phyloP scores from a whole-genome alignment of 140 eudicot species.

The Ambrosia hybrid region DNA sequence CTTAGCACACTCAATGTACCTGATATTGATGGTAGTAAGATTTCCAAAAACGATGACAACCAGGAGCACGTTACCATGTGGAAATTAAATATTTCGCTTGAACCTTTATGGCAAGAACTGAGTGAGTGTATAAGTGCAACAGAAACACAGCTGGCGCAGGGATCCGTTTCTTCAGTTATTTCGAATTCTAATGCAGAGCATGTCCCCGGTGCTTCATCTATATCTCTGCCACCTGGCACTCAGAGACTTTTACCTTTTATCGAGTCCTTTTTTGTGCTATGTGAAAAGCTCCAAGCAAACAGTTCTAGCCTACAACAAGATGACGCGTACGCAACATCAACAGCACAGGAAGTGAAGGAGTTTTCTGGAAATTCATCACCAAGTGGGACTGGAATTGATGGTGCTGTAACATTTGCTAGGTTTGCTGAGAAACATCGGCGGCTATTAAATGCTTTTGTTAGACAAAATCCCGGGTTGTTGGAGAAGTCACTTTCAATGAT shows the following conservation, averaged over 20 bases:
- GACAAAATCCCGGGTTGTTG: constrained; percentile 89
- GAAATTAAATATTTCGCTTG: constrained; percentile 76
- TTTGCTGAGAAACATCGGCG: constrained; percentile 95
- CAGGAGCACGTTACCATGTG: constrained; percentile 75
- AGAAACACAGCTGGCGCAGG: constrained; percentile 49
- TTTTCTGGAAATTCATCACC: constrained; percentile 15
- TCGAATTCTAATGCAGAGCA: constrained; percentile 46
- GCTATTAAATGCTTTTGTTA: constrained; percentile 84
- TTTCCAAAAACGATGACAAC: constrained; percentile 40
- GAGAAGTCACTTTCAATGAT: constrained; percentile 97
- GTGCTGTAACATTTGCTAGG: constrained; percentile 68
- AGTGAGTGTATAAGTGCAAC: constrained; percentile 92
- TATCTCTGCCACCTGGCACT: constrained; percentile 90
- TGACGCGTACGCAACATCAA: constrained; percentile 44
- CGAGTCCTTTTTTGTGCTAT: constrained; percentile 83
- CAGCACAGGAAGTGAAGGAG: constrained; percentile 89
- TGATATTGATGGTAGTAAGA: constrained; percentile 20
- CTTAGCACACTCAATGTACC: constrained; percentile 72
- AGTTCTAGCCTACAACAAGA: constrained; percentile 66
- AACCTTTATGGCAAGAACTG: constrained; percentile 89
- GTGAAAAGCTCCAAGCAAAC: constrained; percentile 86
- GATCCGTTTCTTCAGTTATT: constrained; percentile 41
- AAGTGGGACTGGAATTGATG: constrained; percentile 51
- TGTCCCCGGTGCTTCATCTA: constrained; percentile 41
- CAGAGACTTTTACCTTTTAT: constrained; percentile 87